phyloP scores from a whole-genome alignment of 371 early-diverging fungal species.

The Saksenaea vasiformis region DNA sequence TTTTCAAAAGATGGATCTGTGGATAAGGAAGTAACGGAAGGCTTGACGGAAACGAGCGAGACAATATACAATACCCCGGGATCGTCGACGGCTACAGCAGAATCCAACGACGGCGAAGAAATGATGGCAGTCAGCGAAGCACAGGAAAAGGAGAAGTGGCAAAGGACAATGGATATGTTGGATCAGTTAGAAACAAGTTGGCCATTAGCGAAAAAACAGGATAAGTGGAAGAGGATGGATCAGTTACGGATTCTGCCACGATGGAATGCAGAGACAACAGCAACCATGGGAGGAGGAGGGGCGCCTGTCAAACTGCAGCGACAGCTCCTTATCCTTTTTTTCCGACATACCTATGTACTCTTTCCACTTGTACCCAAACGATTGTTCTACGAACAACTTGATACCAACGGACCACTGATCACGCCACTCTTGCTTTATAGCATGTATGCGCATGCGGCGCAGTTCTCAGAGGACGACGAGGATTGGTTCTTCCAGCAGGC shows the following conservation, averaged over 20 bases:
- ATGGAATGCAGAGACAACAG: neutral
- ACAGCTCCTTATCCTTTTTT: slow-evolving; percentile 24
- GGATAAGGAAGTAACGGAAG: slow-evolving; percentile 7
- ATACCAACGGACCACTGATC: slow-evolving; percentile 30
- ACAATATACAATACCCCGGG: slow-evolving; percentile 5
- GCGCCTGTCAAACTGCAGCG: slow-evolving; percentile 9
- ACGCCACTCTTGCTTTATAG: slow-evolving; percentile 20
- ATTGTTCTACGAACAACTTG: slow-evolving; percentile 30
- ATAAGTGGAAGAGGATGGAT: neutral
- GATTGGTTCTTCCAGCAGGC: slow-evolving; percentile 35
- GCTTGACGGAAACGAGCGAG: neutral
- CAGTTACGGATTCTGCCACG: slow-evolving; percentile 8
- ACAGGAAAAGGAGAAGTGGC: neutral
- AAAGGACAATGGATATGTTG: neutral
- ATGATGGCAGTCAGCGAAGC: neutral
- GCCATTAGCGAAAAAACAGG: neutral
- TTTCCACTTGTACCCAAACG: slow-evolving; percentile 36
- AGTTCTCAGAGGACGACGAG: slow-evolving; percentile 16
- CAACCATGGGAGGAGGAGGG: neutral
- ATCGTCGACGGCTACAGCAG: neutral
- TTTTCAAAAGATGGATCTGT: slow-evolving; percentile 18
- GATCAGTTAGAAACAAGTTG: neutral
- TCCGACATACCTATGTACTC: slow-evolving; percentile 22
- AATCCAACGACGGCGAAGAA: neutral
- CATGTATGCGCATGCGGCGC: slow-evolving; percentile 39